A percentile compares a stretch with the other conserved stretches of the same genome.
phyloP scores from a whole-genome alignment of 768 basidiomycete genomes.

The Royoungia palumana region DNA sequence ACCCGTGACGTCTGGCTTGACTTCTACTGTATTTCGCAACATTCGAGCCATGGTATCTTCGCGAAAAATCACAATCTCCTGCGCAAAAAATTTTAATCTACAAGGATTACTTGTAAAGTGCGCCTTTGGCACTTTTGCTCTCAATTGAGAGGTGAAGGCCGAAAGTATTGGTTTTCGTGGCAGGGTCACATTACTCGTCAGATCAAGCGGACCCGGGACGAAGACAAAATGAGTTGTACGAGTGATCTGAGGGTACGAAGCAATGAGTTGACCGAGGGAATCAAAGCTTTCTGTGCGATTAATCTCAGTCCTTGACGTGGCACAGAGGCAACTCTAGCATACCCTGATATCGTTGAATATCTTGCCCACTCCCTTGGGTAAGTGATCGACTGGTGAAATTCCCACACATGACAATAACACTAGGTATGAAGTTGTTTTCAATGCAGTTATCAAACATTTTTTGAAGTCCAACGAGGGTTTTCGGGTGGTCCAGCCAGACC shows the following conservation, averaged over 20 bases:
- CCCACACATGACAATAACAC: slow-evolving; percentile 88
- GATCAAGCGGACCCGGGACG: slow-evolving; percentile 91
- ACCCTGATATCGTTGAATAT: slow-evolving; percentile 87
- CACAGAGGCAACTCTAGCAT: slow-evolving; percentile 2
- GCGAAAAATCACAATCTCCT: slow-evolving; percentile 91
- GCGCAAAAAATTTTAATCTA: slow-evolving; percentile 90
- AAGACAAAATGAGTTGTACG: slow-evolving; percentile 86
- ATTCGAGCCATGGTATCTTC: slow-evolving; percentile 93
- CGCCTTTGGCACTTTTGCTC: slow-evolving; percentile 69
- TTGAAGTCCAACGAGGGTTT: slow-evolving; percentile 73
- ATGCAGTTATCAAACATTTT: slow-evolving; percentile 89
- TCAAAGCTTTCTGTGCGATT: slow-evolving; percentile 78
- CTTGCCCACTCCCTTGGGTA: slow-evolving; percentile 71
- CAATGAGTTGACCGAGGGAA: slow-evolving; percentile 78
- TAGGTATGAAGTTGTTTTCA: slow-evolving; percentile 83
- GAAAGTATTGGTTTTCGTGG: slow-evolving; percentile 82
- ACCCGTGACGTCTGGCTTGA: slow-evolving; percentile 75
- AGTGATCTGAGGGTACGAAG: slow-evolving; percentile 73
- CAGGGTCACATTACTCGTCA: slow-evolving; percentile 74
- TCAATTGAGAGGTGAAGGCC: slow-evolving; percentile 66
- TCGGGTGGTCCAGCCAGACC: slow-evolving; percentile 89
- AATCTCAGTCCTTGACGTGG: slow-evolving; percentile 1
- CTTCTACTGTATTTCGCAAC: slow-evolving; percentile 86
- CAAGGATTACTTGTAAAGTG: slow-evolving; percentile 91
- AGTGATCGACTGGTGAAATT: slow-evolving; percentile 89